Percentiles rank a stretch among this genome's conserved stretches.
Conservation (phyloP, 345 rosid genomes). For the Eucalyptus decipiens region DNA sequence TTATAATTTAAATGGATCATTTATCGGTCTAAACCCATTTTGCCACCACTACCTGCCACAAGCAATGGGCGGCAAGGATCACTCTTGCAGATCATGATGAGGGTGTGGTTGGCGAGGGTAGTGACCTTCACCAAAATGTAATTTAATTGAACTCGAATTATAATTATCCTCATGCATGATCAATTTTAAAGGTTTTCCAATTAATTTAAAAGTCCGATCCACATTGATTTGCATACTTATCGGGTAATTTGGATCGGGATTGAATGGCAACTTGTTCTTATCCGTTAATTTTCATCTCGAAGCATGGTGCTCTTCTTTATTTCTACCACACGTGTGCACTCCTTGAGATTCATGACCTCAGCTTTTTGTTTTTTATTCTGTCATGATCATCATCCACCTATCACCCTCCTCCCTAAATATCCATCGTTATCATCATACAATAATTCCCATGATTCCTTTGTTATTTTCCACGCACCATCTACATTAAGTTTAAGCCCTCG, state of each 20-base stretch:
- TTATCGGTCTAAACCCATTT: too few relatives aligned
- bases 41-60: too few relatives aligned
- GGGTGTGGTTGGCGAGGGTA: too few relatives aligned
- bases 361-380: background rate
- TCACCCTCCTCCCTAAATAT: too few relatives aligned
- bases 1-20: too few relatives aligned
- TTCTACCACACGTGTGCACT: too few relatives aligned
- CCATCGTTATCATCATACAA: background rate
- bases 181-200: background rate
- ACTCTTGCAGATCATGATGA: too few relatives aligned
- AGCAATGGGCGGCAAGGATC: too few relatives aligned
- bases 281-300: background rate
- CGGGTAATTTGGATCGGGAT: background rate
- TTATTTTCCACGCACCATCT: background rate
- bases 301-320: background rate
- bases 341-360: background rate
- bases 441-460: background rate
- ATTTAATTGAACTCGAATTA: background rate
- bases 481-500: background rate
- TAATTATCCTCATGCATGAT: background rate
- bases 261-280: background rate
- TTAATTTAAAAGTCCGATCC: background rate
- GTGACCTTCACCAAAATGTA: too few relatives aligned
- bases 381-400: background rate
- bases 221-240: background rate